phyloP scores from a whole-genome alignment of 352 stramenopile species.

The Blastocystis sp. region DNA sequence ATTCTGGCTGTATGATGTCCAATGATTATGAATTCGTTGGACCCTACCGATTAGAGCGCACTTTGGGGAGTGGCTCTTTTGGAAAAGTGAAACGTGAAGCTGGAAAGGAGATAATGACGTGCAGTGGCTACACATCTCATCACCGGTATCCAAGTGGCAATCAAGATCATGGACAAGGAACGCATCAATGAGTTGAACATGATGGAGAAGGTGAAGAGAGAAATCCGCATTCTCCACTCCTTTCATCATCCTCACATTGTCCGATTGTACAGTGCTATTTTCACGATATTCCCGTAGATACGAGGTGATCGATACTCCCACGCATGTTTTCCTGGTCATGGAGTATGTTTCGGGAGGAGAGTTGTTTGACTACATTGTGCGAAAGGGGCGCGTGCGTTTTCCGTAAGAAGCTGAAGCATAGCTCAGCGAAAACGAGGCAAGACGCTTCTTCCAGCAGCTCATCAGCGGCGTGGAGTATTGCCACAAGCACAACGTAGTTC shows the following conservation, averaged over 20 bases:
- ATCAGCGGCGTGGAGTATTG: slow-evolving; percentile 94
- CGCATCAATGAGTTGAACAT: slow-evolving; percentile 98
- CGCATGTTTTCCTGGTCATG: slow-evolving; percentile 91
- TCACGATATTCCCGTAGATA: slow-evolving; percentile 74
- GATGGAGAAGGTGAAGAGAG: slow-evolving; percentile 96
- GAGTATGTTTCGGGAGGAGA: slow-evolving; percentile 87
- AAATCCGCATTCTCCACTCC: slow-evolving; percentile 97
- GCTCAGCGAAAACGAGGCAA: slow-evolving; percentile 90
- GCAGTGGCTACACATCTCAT: slow-evolving; percentile 93
- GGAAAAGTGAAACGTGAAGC: slow-evolving; percentile 92
- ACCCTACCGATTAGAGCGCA: slow-evolving; percentile 95
- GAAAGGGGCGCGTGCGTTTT: slow-evolving; percentile 9
- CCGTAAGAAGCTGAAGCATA: slow-evolving; percentile 73
- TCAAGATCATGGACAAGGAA: slow-evolving; percentile 98
- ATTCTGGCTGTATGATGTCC: not conserved
- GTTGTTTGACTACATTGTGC: slow-evolving; percentile 97
- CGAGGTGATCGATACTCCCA: slow-evolving; percentile 97
- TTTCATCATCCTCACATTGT: slow-evolving; percentile 99
- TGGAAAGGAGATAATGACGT: not conserved
- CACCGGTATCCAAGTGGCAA: slow-evolving; percentile 95
- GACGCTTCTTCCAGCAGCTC: slow-evolving; percentile 97
- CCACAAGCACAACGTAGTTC: slow-evolving; percentile 97
- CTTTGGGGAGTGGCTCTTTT: slow-evolving; percentile 97
- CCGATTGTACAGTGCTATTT: slow-evolving; percentile 80
- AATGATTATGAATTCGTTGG: slow-evolving; percentile 76